Conservation (phyloP, 2,329 filamentous ascomycete species). For the Hypoxylon sp. region DNA sequence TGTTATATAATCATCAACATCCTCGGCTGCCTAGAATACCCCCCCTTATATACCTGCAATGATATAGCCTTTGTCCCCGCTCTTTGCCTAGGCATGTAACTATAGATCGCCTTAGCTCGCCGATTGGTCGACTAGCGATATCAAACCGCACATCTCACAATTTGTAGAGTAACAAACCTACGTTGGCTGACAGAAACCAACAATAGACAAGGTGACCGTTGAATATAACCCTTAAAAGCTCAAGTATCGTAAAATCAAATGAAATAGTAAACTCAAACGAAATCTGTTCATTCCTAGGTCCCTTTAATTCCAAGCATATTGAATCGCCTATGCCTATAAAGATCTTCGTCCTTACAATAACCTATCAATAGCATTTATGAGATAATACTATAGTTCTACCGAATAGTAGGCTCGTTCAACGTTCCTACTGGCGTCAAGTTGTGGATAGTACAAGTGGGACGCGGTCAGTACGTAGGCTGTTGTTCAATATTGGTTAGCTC, state of each 20-base stretch:
- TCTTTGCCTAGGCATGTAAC: conserved; percentile 9
- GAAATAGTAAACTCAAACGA: neutral
- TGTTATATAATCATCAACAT: neutral
- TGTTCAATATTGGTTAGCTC: conserved; percentile 16
- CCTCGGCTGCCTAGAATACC: conserved; percentile 11
- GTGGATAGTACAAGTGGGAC: conserved; percentile 4
- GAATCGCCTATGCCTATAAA: neutral
- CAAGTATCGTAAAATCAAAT: neutral
- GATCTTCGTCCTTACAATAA: neutral
- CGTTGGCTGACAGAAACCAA: neutral
- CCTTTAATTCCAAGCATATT: neutral
- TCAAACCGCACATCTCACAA: neutral
- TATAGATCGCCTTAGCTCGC: neutral
- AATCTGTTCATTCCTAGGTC: neutral
- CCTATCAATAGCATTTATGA: neutral
- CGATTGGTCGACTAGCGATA: conserved; percentile 21
- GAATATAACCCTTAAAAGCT: neutral
- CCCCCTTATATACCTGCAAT: conserved; percentile 2
- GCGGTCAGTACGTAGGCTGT: neutral
- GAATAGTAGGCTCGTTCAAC: neutral
- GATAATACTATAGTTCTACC: neutral
- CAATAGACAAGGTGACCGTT: neutral
- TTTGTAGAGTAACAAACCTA: too few relatives aligned
- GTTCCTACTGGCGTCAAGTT: conserved; percentile 4
- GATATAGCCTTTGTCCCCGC: conserved; percentile 21